Conservation (phyloP, 257 asterid species). For the Nicotiana noctiflora region DNA sequence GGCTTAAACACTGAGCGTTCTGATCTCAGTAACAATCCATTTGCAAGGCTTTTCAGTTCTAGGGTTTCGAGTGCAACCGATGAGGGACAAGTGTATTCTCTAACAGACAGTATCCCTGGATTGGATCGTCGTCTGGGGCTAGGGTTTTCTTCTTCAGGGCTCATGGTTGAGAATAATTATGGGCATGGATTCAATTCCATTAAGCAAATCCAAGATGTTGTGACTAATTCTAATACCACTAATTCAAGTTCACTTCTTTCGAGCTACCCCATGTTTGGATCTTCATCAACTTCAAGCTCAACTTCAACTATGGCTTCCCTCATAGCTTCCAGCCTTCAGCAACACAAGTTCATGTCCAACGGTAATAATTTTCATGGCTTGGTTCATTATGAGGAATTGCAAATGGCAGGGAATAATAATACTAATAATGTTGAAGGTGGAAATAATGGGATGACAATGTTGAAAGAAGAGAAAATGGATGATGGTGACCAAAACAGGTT, state of each 20-base stretch:
- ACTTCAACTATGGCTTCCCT: conserved; percentile 37
- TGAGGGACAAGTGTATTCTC: conserved; percentile 13
- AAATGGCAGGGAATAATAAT: conserved; percentile 4
- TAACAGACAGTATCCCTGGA: not conserved
- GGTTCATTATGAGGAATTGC: conserved; percentile 20
- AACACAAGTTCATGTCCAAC: conserved; percentile 18
- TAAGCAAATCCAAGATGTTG: conserved; percentile 28
- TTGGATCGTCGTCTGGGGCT: conserved; percentile 22
- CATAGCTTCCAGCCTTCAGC: conserved; percentile 31
- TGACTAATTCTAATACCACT: not conserved
- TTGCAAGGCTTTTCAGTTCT: conserved; percentile 19
- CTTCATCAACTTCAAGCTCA: conserved; percentile 23
- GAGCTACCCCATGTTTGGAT: conserved; percentile 22
- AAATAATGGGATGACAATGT: not conserved
- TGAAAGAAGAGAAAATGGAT: conserved; percentile 32
- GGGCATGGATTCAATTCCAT: conserved; percentile 16
- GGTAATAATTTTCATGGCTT: conserved; percentile 14
- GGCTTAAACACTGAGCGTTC: conserved; percentile 20
- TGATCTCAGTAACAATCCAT: conserved; percentile 19
- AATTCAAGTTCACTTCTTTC: conserved; percentile 25
- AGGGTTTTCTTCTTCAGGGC: conserved; percentile 28
- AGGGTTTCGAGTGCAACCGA: conserved; percentile 10
- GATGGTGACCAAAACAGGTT: conserved; percentile 20
- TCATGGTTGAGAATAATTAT: conserved; percentile 11
- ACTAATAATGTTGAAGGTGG: conserved; percentile 13